phyloP scores from a whole-genome alignment of 495 filamentous ascomycete species.

The Neohortaea acidophila region DNA sequence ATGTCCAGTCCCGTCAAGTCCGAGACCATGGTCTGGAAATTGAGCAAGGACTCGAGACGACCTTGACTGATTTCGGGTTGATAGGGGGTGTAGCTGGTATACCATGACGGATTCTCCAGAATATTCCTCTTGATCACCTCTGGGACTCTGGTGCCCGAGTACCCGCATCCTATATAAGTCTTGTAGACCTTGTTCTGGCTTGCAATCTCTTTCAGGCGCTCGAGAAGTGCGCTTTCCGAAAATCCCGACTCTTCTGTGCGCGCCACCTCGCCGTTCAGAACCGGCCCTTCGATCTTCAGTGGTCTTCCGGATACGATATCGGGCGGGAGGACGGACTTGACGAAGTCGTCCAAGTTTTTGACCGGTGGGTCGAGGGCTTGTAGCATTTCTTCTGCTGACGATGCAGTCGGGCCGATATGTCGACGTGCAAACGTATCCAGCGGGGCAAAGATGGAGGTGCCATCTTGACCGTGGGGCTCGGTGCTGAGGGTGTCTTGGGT shows the following conservation, averaged over 20 bases:
- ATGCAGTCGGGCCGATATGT: conserved; percentile 83
- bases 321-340: conserved; percentile 68
- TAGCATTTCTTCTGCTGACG: conserved; percentile 65
- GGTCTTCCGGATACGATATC: conserved; percentile 63
- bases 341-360: conserved; percentile 66
- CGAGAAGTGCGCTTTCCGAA: conserved; percentile 54
- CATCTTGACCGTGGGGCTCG: conserved; percentile 7
- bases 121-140: conserved; percentile 92
- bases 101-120: conserved; percentile 90
- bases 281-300: conserved; percentile 34
- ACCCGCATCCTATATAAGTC: conserved; percentile 75
- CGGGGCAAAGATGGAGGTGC: conserved; percentile 23
- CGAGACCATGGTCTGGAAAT: conserved; percentile 89
- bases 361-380: conserved; percentile 61
- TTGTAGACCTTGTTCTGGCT: conserved; percentile 44
- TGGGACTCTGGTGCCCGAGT: conserved; percentile 72
- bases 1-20: conserved; percentile 83
- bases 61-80: conserved; percentile 96
- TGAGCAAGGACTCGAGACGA: conserved; percentile 65
- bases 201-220: conserved; percentile 47
- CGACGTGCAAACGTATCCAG: conserved; percentile 60
- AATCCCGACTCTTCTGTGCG: conserved; percentile 29
- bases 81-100: conserved; percentile 97
- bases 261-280: conserved; percentile 9
- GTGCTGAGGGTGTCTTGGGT: conserved; percentile 10